phyloP scores from a whole-genome alignment of 306 rosid genomes.

The Malus domestica region DNA sequence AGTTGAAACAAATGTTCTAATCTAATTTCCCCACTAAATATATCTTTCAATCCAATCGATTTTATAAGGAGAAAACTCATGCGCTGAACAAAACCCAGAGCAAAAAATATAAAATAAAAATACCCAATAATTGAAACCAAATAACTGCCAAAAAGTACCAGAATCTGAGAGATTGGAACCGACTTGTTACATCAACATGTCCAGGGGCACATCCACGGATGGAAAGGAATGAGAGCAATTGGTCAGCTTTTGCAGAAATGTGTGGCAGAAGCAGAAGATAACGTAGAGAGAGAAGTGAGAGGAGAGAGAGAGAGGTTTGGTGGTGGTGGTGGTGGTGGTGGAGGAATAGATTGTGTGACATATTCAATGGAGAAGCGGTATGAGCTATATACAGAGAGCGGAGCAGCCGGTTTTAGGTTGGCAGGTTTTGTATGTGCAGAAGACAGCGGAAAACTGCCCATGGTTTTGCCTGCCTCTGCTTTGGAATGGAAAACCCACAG shows the following conservation, averaged over 20 bases:
- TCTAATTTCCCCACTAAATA: neutral
- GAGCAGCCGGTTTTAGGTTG: constrained; percentile 56
- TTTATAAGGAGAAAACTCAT: neutral
- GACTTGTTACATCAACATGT: constrained; percentile 10
- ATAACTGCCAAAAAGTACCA: constrained; percentile 1
- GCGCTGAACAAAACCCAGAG: neutral
- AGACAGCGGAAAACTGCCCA: constrained; percentile 60
- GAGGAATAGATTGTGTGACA: constrained; percentile 1
- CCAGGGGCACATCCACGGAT: neutral
- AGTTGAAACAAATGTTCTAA: neutral
- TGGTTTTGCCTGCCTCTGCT: constrained; percentile 45
- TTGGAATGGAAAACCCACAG: constrained; percentile 34
- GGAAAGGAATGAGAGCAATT: neutral
- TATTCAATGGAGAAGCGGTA: neutral
- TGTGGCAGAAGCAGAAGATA: neutral
- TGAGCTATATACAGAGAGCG: constrained; percentile 21
- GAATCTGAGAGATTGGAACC: neutral
- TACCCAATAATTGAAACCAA: constrained; percentile 20
- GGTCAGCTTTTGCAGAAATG: neutral
- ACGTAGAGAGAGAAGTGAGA: neutral
- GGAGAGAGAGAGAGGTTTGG: neutral
- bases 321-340: neutral
- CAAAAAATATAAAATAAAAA: neutral
- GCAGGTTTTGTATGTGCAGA: constrained; percentile 35
- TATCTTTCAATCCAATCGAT: neutral